A percentile compares a stretch with the other conserved stretches of the same genome.
These are phyloP conservation scores for Aspergillus pseudoglaucus DNA, from an alignment of 2,329 filamentous ascomycete genomes.

Conservation along the genomic window DNA sequence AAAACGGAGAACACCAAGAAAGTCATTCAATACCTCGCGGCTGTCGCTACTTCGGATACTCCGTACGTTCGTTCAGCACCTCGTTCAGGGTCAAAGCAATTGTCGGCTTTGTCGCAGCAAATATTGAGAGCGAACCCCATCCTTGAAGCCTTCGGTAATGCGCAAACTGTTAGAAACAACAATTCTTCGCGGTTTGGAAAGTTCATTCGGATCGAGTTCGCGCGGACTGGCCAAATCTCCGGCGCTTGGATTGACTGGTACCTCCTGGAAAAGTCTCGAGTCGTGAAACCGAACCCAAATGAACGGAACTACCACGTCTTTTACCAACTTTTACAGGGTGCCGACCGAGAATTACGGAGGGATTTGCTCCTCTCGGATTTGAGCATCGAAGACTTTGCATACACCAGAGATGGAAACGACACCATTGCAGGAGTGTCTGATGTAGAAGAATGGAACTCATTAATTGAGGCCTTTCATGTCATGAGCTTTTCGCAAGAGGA, in stretches of 20 bases:
- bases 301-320: slow-evolving; percentile 98
- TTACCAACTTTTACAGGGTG: slow-evolving; percentile 87
- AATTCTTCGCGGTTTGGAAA: slow-evolving; percentile 98
- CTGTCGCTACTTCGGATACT: slow-evolving; percentile 80
- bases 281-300: slow-evolving; percentile 77
- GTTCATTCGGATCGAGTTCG: slow-evolving; percentile 97
- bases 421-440: slow-evolving; percentile 87
- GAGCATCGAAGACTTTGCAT: slow-evolving; percentile 80
- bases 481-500: slow-evolving; percentile 90
- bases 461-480: slow-evolving; percentile 87
- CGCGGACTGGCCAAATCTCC: slow-evolving; percentile 76
- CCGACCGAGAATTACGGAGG: slow-evolving; percentile 64
- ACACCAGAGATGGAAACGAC: slow-evolving; percentile 86
- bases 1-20: slow-evolving; percentile 99
- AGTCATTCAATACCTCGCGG: slow-evolving; percentile 95
- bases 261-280: slow-evolving; percentile 92
- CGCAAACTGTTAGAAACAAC: slow-evolving; percentile 95
- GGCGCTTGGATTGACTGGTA: slow-evolving; percentile 99
- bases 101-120: slow-evolving; percentile 89
- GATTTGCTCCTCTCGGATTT: slow-evolving; percentile 69
- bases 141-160: slow-evolving; percentile 94
- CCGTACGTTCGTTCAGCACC: slow-evolving; percentile 47
- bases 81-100: slow-evolving; percentile 50
- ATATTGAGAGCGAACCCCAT: slow-evolving; percentile 95
- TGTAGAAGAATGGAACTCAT: slow-evolving; percentile 75